Conservation (phyloP, 1,284 basidiomycete species). For the Heterobasidion parviporum region DNA sequence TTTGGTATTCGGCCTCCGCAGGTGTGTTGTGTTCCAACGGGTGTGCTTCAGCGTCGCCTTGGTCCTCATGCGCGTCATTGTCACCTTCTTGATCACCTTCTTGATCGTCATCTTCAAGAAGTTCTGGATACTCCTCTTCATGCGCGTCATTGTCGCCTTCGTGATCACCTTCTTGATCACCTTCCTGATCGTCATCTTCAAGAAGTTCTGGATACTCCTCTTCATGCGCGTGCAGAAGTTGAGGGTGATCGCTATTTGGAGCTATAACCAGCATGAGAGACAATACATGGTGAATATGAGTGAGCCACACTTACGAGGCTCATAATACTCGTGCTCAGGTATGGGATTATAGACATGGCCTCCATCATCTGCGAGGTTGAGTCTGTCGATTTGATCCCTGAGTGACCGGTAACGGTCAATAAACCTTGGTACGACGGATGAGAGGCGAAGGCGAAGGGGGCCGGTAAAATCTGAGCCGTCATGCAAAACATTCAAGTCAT, state of each 20-base stretch:
- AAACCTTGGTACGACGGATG: conserved; percentile 47
- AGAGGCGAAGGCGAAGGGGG: conserved; percentile 54
- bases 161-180: neutral
- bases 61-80: neutral
- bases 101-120: neutral
- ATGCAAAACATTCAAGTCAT: conserved; percentile 66
- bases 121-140: neutral
- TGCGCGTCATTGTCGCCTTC: neutral
- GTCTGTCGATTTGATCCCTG: conserved; percentile 46
- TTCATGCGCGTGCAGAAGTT: neutral
- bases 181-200: neutral
- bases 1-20: neutral
- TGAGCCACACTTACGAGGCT: neutral
- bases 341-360: neutral
- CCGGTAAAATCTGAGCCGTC: conserved; percentile 56
- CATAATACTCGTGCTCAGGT: neutral
- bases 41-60: neutral
- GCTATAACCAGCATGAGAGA: neutral
- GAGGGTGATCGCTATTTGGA: neutral
- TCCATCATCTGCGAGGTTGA: conserved; percentile 25
- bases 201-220: neutral
- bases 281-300: neutral
- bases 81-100: neutral
- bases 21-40: neutral
- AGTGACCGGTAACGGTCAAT: conserved; percentile 57